phyloP scores from a whole-genome alignment of 805 yeast species.

The Zygosaccharomyces gambellarensis region DNA sequence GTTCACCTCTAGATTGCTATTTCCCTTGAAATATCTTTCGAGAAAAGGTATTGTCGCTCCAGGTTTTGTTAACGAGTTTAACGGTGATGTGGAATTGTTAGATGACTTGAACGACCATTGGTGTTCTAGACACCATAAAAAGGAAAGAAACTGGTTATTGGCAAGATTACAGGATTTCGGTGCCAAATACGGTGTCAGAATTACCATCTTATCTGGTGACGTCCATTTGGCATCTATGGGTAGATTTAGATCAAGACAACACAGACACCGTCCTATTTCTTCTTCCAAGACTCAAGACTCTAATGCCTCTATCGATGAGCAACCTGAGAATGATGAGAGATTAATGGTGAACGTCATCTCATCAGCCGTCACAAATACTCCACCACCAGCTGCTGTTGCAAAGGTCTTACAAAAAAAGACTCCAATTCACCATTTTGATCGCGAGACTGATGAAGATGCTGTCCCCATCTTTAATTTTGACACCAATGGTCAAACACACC shows the following conservation, averaged over 20 bases:
- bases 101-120: constrained; percentile 96
- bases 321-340: constrained; percentile 68
- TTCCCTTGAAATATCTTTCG: constrained; percentile 60
- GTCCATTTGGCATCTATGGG: constrained; percentile 88
- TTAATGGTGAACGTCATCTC: constrained; percentile 78
- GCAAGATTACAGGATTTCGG: constrained; percentile 62
- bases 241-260: constrained; percentile 56
- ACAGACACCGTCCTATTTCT: constrained; percentile 39
- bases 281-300: constrained; percentile 34
- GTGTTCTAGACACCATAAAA: constrained; percentile 86
- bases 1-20: constrained; percentile 55
- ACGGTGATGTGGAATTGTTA: constrained; percentile 83
- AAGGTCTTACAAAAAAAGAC: constrained; percentile 62
- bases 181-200: constrained; percentile 55
- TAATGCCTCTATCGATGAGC: constrained; percentile 38
- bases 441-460: constrained; percentile 69
- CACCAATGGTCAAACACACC: constrained; percentile 46
- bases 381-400: constrained; percentile 90
- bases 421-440: constrained; percentile 58
- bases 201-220: constrained; percentile 88
- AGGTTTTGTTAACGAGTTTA: constrained; percentile 85
- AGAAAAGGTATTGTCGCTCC: constrained; percentile 56
- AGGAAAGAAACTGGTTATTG: constrained; percentile 71
- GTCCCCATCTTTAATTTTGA: constrained; percentile 65
- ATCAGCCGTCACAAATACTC: constrained; percentile 87